These are phyloP conservation scores for Sugiyamaella floridensis DNA, from an alignment of 805 yeast species.

Conservation along the genomic window DNA sequence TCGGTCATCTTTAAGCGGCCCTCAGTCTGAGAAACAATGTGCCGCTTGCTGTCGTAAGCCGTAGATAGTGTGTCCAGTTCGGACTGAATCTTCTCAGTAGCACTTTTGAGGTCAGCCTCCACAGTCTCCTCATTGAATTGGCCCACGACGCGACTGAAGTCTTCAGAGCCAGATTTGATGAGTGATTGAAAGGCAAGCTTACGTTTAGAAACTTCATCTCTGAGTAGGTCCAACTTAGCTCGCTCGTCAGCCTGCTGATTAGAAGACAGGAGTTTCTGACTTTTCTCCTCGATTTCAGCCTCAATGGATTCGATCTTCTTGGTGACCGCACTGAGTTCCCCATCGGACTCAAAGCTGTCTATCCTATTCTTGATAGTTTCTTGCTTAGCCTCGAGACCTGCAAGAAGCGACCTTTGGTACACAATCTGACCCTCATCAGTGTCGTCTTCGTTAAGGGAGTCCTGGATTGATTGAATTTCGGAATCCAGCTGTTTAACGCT, in stretches of 20 bases:
- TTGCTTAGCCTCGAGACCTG: constrained; percentile 34
- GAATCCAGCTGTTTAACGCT: constrained; percentile 15
- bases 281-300: constrained; percentile 42
- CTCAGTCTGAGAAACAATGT: constrained; percentile 19
- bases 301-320: constrained; percentile 17
- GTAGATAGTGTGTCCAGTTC: constrained; percentile 16
- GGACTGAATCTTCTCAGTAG: constrained; percentile 20
- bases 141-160: constrained; percentile 21
- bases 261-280: constrained; percentile 42
- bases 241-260: constrained; percentile 53
- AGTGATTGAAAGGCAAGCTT: constrained; percentile 29
- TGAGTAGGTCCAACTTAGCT: constrained; percentile 45
- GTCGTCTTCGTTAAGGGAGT: constrained; percentile 34
- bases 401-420: constrained; percentile 39
- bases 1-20: constrained; percentile 18
- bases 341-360: constrained; percentile 1
- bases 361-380: constrained; percentile 14
- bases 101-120: constrained; percentile 13
- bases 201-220: constrained; percentile 35
- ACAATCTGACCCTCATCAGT: constrained; percentile 44
- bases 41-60: constrained; percentile 6
- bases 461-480: constrained; percentile 35
- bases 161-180: constrained; percentile 21
- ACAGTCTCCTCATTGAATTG: constrained; percentile 17
- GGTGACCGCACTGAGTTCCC: constrained; percentile 6